Percentiles rank a stretch among this genome's conserved stretches.
Conservation (phyloP, 768 basidiomycete genomes). For the Lactarius hatsudake region DNA sequence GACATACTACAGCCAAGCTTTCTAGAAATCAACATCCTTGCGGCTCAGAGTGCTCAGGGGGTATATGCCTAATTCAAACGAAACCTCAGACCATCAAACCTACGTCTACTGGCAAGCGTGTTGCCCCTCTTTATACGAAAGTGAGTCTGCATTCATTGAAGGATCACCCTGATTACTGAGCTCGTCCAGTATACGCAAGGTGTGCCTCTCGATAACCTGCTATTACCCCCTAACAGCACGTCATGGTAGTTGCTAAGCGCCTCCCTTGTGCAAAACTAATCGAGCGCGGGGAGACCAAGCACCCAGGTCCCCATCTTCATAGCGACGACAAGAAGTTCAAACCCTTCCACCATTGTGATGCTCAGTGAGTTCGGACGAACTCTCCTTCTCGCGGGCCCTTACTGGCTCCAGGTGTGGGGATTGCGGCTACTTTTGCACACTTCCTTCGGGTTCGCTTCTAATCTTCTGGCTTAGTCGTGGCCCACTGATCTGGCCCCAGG, state of each 20-base stretch:
- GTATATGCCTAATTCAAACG: conserved; percentile 57
- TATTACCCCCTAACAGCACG: neutral
- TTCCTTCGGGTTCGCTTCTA: conserved; percentile 45
- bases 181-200: conserved; percentile 50
- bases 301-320: conserved; percentile 49
- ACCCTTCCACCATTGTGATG: conserved; percentile 54
- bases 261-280: conserved; percentile 48
- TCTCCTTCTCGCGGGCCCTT: neutral
- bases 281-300: conserved; percentile 40
- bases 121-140: conserved; percentile 63
- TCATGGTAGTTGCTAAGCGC: conserved; percentile 44
- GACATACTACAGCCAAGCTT: neutral
- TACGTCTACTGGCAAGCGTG: conserved; percentile 55
- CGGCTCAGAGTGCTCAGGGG: conserved; percentile 40
- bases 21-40: conserved; percentile 53
- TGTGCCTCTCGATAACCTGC: conserved; percentile 23
- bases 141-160: conserved; percentile 30
- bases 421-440: conserved; percentile 56
- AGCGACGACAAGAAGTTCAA: conserved; percentile 36
- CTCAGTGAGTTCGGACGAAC: conserved; percentile 33
- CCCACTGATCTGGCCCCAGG: conserved; percentile 34
- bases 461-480: neutral
- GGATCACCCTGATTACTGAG: neutral
- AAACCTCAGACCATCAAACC: conserved; percentile 57
- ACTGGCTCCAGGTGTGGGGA: conserved; percentile 42